phyloP scores from a whole-genome alignment of 805 yeast genomes.

The Brettanomyces naardenensis region DNA sequence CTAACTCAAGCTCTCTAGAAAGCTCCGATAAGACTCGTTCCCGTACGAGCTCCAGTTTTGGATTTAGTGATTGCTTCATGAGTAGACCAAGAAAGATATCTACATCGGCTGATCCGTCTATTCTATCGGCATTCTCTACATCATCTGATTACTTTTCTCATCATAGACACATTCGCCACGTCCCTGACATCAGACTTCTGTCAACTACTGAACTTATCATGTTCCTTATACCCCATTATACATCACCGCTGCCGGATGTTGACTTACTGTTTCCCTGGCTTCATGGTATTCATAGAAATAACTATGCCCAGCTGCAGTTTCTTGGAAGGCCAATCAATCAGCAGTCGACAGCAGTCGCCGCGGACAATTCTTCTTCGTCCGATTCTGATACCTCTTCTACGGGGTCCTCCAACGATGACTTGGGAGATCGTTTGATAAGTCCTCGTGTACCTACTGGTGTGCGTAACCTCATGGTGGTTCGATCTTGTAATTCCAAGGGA shows the following conservation, averaged over 20 bases:
- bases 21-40: not conserved
- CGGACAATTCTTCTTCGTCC: not conserved
- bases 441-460: conserved; percentile 3
- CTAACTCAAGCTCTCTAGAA: not conserved
- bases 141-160: conserved; percentile 13
- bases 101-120: conserved; percentile 1
- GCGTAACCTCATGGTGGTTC: conserved; percentile 20
- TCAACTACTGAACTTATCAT: conserved; percentile 20
- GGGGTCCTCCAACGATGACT: not conserved
- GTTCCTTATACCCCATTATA: conserved; percentile 15
- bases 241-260: conserved; percentile 49
- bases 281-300: conserved; percentile 62
- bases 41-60: not conserved
- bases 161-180: conserved; percentile 11
- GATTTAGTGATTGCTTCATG: not conserved
- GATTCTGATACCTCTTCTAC: not conserved
- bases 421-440: conserved; percentile 2
- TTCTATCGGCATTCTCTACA: conserved; percentile 16
- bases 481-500: conserved; percentile 23
- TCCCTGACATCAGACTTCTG: conserved; percentile 15
- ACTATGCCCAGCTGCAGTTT: conserved; percentile 46
- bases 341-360: not conserved
- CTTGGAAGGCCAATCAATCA: not conserved
- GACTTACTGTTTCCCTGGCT: conserved; percentile 81
- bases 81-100: not conserved